Evolutionary conservation across 495 filamentous ascomycete genomes (phyloP), one percentile per base, ranked within the genome.

Genomic region (Neurospora sp.): DNA sequence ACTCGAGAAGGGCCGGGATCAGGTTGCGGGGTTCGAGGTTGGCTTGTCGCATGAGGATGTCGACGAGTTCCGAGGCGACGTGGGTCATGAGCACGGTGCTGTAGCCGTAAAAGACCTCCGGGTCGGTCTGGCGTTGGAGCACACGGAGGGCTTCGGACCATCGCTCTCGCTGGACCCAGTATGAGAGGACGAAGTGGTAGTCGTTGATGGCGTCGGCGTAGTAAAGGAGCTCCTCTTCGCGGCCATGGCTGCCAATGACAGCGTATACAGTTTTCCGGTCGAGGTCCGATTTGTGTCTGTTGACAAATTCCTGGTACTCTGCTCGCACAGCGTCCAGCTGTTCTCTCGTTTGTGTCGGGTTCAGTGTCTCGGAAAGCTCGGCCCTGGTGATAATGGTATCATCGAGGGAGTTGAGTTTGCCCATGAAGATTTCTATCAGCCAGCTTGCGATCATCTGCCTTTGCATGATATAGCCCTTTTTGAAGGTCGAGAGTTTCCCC

Each of bases 341-440:
- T 73, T 91, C 86, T 75, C 89, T 86, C 20, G 92, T 90, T 70
- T 96, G 89, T 37, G 86, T 87, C 0, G 89, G 85, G 74, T 88
- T 92, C 22, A 89, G 84, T 31, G 87, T 89, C 73, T 92, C 91
- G 4, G 89, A 88, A 44, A 97, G 82, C 75, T 97, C 93, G 1
- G 93, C 93, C 75, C 94, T 92, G 0, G 96, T 97, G 42, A 93
- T 90, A 70, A 98, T 93, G 16, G 93, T 93, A 79, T 99, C 96
- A 78, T 98, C 96, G 0, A 99, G 89, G 4, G 91, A 90, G 76
- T 98, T 98, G 40, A 98, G 85, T 81, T 97, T 98, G 3, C 93
- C 92, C 96, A 99, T 99, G 81, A 96, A 98, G 8, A 97, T 86
- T 75, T 99, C 96, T 20, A 97, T 86, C 69, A 99, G 88, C 96